These are phyloP conservation scores for Phoenix dactylifera DNA, from an alignment of 176 grass and related monocot species.

Conservation along the genomic window DNA sequence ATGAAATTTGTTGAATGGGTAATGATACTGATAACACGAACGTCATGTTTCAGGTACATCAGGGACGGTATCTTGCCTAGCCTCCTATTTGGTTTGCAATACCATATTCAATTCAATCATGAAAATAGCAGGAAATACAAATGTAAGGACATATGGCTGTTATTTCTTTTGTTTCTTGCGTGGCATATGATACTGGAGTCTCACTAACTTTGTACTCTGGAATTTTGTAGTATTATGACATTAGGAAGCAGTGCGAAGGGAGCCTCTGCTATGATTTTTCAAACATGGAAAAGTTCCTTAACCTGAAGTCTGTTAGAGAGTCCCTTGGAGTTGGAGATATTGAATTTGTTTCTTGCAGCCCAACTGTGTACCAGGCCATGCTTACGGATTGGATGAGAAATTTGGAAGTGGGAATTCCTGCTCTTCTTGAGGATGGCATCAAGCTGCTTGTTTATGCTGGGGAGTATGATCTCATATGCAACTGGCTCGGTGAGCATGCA, in stretches of 20 bases:
- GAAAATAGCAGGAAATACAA: constrained; percentile 56
- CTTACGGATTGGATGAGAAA: constrained; percentile 86
- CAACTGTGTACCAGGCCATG: constrained; percentile 77
- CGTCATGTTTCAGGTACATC: constrained; percentile 48
- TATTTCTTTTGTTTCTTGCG: not conserved
- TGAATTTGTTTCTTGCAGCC: constrained; percentile 84
- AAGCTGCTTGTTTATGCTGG: constrained; percentile 82
- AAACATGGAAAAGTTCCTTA: constrained; percentile 85
- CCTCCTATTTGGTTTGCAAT: constrained; percentile 73
- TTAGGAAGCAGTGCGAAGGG: constrained; percentile 71
- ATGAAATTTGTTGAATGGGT: too few species aligned
- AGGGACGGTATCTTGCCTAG: constrained; percentile 71
- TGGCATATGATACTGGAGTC: not conserved
- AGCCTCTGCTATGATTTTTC: constrained; percentile 87
- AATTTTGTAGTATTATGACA: constrained; percentile 65
- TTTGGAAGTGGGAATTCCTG: constrained; percentile 84
- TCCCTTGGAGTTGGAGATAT: constrained; percentile 79
- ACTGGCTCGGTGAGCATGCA: constrained; percentile 65
- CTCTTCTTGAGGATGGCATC: constrained; percentile 73
- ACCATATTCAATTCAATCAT: constrained; percentile 73
- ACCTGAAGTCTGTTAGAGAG: constrained; percentile 54
- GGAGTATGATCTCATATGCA: constrained; percentile 96
- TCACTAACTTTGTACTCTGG: not conserved
- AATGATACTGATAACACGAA: too few species aligned
- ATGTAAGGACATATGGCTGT: constrained; percentile 35